A percentile compares a stretch with the other conserved stretches of the same genome.
phyloP scores from a whole-genome alignment of 805 yeast genomes.

The Metschnikowia lachancei region DNA sequence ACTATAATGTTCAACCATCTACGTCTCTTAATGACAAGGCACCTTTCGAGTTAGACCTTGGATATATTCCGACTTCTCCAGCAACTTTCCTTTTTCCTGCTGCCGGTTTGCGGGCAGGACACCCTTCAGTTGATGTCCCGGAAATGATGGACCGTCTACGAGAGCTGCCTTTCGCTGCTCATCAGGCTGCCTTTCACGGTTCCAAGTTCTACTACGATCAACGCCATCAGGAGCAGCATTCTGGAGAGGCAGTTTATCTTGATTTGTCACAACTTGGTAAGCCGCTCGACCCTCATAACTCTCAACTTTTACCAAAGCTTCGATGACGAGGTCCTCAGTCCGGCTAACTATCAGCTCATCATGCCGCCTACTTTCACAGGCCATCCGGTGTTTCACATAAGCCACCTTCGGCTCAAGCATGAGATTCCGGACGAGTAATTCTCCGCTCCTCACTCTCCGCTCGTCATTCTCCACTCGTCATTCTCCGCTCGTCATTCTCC shows the following conservation, averaged over 20 bases:
- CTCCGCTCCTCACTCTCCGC: too few species aligned
- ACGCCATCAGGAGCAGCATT: not conserved
- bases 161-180: not conserved
- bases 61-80: not conserved
- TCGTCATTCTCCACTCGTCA: too few species aligned
- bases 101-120: not conserved
- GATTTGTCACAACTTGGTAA: not conserved
- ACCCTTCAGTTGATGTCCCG: not conserved
- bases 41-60: slow-evolving; percentile 1
- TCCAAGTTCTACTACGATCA: not conserved
- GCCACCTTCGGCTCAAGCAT: not conserved
- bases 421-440: not conserved
- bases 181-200: not conserved
- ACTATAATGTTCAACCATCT: too few species aligned
- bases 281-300: not conserved
- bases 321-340: slow-evolving; percentile 1
- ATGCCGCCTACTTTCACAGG: slow-evolving; percentile 1
- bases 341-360: not conserved
- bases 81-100: not conserved
- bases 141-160: not conserved
- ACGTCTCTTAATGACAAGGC: not conserved
- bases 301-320: slow-evolving; percentile 2
- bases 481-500: not conserved
- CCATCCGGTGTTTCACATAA: not conserved
- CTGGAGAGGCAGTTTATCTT: slow-evolving; percentile 1